Conservation (phyloP, 345 rosid genomes). For the Jatropha curcas region DNA sequence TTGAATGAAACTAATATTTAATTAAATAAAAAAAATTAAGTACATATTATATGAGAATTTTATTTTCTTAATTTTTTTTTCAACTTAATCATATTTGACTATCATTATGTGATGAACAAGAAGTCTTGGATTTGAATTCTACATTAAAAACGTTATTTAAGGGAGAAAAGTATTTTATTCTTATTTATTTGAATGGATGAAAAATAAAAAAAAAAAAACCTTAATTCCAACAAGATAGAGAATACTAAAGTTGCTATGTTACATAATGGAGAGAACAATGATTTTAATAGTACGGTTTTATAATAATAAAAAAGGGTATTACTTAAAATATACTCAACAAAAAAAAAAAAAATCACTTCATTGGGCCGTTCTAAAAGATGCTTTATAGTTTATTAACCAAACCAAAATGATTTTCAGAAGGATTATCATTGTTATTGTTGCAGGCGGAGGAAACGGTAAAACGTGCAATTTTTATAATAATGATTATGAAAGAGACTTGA, state of each 20-base stretch:
- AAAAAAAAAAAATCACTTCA: background rate
- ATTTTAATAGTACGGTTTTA: background rate
- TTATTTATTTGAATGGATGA: too few relatives aligned
- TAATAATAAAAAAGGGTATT: background rate
- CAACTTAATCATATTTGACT: too few relatives aligned
- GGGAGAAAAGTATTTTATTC: too few relatives aligned
- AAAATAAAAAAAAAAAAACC: too few relatives aligned
- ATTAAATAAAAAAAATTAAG: too few relatives aligned
- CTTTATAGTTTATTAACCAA: background rate
- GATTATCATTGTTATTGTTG: constrained; percentile 2
- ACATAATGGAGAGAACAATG: background rate
- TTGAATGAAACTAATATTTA: too few relatives aligned
- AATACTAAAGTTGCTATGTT: background rate
- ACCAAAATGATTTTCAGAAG: background rate
- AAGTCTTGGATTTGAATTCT: too few relatives aligned
- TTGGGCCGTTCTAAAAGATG: constrained; percentile 1
- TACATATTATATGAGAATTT: too few relatives aligned
- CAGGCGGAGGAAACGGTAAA: constrained; percentile 18
- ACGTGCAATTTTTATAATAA: constrained; percentile 2
- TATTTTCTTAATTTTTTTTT: too few relatives aligned
- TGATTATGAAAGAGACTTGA: constrained; percentile 17
- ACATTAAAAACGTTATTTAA: too few relatives aligned
- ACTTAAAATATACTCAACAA: constrained; percentile 15
- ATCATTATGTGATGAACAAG: too few relatives aligned
- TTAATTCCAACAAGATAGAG: too few relatives aligned